phyloP scores from a whole-genome alignment of 2,329 filamentous ascomycete species.

The Botrytis cinerea region DNA sequence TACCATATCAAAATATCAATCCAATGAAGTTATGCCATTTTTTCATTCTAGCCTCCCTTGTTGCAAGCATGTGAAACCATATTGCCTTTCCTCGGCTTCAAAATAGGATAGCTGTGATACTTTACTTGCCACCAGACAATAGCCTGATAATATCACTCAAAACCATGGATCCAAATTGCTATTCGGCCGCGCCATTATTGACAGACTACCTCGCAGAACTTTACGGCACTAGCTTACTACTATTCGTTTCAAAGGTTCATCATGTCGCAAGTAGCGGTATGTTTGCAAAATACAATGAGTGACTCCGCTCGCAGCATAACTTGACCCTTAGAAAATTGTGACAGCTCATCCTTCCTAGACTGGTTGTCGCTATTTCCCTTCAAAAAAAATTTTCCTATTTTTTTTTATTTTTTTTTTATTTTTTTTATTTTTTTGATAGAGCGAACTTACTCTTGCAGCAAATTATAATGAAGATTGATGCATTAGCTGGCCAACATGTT shows the following conservation, averaged over 20 bases:
- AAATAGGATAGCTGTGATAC: background rate
- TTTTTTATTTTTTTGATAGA: background rate
- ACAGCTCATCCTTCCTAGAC: background rate
- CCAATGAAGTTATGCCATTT: slow-evolving; percentile 10
- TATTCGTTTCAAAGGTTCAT: background rate
- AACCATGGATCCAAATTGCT: background rate
- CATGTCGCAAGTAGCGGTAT: slow-evolving; percentile 1
- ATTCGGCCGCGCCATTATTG: background rate
- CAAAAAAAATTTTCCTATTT: too few relatives aligned
- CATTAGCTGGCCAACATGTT: background rate
- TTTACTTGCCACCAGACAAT: background rate
- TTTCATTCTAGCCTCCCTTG: background rate
- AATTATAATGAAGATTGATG: background rate
- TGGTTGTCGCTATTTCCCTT: background rate
- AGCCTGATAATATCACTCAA: background rate
- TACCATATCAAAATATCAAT: slow-evolving; percentile 27
- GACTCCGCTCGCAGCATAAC: background rate
- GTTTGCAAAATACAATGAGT: background rate
- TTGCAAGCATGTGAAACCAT: background rate
- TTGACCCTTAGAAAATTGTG: background rate
- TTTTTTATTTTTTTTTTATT: background rate
- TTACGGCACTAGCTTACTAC: background rate
- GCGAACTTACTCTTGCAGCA: background rate
- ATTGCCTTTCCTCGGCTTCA: background rate
- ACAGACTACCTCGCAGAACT: background rate